Evolutionary conservation across 495 filamentous ascomycete species (phyloP).

Genomic region (Tuber aestivum): DNA sequence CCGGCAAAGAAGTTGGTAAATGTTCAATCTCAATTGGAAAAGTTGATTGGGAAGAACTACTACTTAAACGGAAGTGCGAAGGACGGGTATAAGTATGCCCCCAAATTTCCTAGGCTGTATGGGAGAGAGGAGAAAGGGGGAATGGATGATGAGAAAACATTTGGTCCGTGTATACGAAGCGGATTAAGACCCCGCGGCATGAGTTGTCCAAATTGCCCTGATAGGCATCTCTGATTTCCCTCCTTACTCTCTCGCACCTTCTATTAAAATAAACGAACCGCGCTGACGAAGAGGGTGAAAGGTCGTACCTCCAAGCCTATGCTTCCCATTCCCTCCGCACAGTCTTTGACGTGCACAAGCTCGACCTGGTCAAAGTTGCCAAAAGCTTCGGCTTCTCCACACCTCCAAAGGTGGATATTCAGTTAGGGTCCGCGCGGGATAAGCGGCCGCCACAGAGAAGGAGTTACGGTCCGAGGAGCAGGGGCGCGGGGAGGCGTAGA

Average conservation of each 20-base stretch:
- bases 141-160: slow-evolving; percentile 5
- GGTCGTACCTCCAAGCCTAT: slow-evolving; percentile 89
- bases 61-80: slow-evolving; percentile 82
- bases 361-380: slow-evolving; percentile 88
- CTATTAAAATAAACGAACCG: background rate
- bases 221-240: background rate
- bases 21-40: slow-evolving; percentile 92
- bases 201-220: slow-evolving; percentile 9
- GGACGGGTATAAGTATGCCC: slow-evolving; percentile 51
- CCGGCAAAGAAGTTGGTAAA: slow-evolving; percentile 85
- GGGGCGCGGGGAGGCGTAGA: slow-evolving; percentile 4
- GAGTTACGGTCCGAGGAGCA: slow-evolving; percentile 57
- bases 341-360: slow-evolving; percentile 87
- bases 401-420: slow-evolving; percentile 87
- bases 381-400: slow-evolving; percentile 86
- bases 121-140: too few species aligned
- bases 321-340: slow-evolving; percentile 82
- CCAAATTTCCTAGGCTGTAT: background rate
- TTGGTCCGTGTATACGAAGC: slow-evolving; percentile 6
- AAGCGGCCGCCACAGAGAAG: slow-evolving; percentile 75
- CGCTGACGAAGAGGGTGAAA: slow-evolving; percentile 20
- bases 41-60: slow-evolving; percentile 88
- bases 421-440: slow-evolving; percentile 71
- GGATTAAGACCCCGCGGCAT: slow-evolving; percentile 9
- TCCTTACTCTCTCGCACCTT: background rate